A percentile compares a stretch with the other conserved stretches of the same genome.
Evolutionary conservation across 345 rosid species (phyloP).

Genomic region (Streptanthus diversifolius): DNA sequence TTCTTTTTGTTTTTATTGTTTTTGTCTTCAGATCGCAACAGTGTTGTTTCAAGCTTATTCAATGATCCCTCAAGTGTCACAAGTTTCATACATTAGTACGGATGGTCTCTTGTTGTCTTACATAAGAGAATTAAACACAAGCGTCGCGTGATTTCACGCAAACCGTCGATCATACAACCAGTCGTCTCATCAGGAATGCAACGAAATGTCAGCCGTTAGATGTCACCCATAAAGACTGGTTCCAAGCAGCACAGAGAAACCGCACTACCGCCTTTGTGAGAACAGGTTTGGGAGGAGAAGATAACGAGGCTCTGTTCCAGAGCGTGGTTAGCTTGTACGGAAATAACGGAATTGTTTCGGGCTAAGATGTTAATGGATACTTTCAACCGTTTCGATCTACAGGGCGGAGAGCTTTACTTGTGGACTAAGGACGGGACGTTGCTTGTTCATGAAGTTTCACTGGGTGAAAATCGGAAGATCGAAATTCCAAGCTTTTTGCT

Average conservation of each 20-base stretch:
- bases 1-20: background rate
- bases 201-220: conserved; percentile 5
- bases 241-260: background rate
- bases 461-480: conserved; percentile 6
- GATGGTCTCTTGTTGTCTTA: conserved; percentile 25
- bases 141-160: conserved; percentile 24
- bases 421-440: conserved; percentile 22
- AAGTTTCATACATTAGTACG: conserved; percentile 17
- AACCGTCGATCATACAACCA: conserved; percentile 25
- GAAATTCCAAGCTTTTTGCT: conserved; percentile 22
- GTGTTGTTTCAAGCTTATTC: conserved; percentile 26
- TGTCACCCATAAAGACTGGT: conserved; percentile 17
- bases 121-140: background rate
- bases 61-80: conserved; percentile 28
- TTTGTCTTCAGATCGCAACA: conserved; percentile 19
- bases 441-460: background rate
- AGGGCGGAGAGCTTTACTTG: conserved; percentile 19
- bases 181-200: conserved; percentile 5
- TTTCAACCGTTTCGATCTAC: conserved; percentile 19
- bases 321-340: conserved; percentile 7
- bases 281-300: conserved; percentile 8
- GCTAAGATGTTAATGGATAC: background rate
- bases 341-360: conserved; percentile 28
- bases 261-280: conserved; percentile 11
- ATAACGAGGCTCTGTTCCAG: conserved; percentile 9